Percentiles rank a stretch among this genome's conserved stretches.
Conservation (phyloP, 75 land plant genomes). For the Picea glauca region DNA sequence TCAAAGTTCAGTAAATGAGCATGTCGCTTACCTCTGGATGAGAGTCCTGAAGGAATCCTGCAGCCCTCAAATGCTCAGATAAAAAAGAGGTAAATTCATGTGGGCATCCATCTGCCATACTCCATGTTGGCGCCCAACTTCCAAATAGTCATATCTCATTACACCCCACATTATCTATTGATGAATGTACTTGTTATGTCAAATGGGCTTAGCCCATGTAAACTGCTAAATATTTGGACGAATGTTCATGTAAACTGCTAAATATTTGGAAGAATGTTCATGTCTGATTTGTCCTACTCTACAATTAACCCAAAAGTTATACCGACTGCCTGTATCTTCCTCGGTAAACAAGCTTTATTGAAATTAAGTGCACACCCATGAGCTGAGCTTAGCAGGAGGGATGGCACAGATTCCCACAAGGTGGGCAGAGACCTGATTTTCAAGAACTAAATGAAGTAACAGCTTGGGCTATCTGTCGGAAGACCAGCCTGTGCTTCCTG, state of each 20-base stretch:
- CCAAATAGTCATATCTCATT: background rate
- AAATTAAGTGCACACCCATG: background rate
- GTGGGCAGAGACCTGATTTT: background rate
- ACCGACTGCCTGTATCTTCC: background rate
- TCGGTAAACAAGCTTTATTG: background rate
- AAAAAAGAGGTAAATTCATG: background rate
- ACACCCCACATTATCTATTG: background rate
- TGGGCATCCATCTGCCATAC: background rate
- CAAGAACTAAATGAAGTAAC: background rate
- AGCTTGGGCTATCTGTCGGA: no score
- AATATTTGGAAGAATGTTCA: background rate
- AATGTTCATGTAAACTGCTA: background rate
- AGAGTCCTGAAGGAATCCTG: no score
- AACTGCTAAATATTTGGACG: background rate
- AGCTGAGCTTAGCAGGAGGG: background rate
- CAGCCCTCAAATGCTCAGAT: background rate
- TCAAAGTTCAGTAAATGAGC: background rate
- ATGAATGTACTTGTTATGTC: background rate
- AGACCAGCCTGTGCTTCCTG: no score
- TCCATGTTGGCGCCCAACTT: background rate
- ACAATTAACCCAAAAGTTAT: background rate
- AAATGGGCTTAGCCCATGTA: background rate
- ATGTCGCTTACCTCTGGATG: no score
- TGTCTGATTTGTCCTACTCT: background rate
- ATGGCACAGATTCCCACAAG: background rate